These are phyloP conservation scores for Beauveria brongniartii DNA, from an alignment of 2,329 filamentous ascomycete genomes.

Conservation along the genomic window DNA sequence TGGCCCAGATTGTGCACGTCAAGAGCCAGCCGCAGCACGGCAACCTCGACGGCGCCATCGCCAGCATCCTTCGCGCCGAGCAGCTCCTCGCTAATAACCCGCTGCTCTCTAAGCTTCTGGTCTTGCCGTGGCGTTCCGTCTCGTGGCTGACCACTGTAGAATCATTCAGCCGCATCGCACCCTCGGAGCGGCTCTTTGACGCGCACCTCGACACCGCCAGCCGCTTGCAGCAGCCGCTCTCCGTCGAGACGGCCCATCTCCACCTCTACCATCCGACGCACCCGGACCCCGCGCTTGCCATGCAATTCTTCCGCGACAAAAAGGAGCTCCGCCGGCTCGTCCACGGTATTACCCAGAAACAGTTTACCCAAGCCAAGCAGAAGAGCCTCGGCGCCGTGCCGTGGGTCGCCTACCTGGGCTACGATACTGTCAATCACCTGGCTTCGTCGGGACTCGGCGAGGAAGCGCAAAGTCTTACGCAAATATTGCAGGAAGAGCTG, in stretches of 20 bases:
- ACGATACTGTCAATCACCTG: conserved; percentile 41
- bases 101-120: conserved; percentile 29
- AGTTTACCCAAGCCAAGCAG: conserved; percentile 16
- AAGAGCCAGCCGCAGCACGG: conserved; percentile 30
- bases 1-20: conserved; percentile 35
- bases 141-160: conserved; percentile 47
- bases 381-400: conserved; percentile 25
- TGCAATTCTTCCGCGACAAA: conserved; percentile 35
- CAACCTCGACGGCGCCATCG: conserved; percentile 43
- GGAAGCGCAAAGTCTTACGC: conserved; percentile 33
- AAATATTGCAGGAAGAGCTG: conserved; percentile 30
- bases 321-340: conserved; percentile 22
- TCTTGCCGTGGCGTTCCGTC: conserved; percentile 37
- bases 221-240: conserved; percentile 27
- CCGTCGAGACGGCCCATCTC: conserved; percentile 44
- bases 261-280: conserved; percentile 45
- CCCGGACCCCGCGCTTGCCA: conserved; percentile 38
- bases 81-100: conserved; percentile 30
- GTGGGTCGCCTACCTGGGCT: conserved; percentile 32
- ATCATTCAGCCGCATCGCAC: conserved; percentile 35
- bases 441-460: conserved; percentile 29
- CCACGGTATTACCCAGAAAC: background rate
- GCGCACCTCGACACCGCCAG: conserved; percentile 41
- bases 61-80: conserved; percentile 38
- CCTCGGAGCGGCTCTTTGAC: conserved; percentile 43